Base-by-base conservation (phyloP, 352 stramenopile genomes). In the Globisporangium ultimum region DNA sequence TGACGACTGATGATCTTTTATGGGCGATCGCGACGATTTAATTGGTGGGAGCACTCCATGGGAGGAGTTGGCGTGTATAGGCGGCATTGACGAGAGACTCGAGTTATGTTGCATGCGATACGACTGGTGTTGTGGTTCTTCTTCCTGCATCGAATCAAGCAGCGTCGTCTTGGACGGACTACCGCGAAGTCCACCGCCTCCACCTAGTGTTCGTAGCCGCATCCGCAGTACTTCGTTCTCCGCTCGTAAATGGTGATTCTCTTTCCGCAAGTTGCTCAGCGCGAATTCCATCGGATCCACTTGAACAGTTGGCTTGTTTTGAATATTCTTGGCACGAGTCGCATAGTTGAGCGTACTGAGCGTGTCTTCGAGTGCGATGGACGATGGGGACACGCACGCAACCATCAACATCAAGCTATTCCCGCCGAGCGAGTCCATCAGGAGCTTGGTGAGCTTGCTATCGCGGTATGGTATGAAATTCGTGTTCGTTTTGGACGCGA, bases 311-410 rank as follows among this genome's bases (percentile, higher is more conserved):
- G 87, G 84, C 55, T 88, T 84, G 65, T 95, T 95, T 54, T 83
- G 70, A 21, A 96, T 95, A 60, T 91, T 92, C 63, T 93, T 91
- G 21, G 85, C 87, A 9, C 82, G 75, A 8, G 78, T 91, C 2
- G 84, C 87, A 55, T 95, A 96, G 22, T 89, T 86, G n/a, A 96
- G 71, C 14, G 86, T 95, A 34, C 79, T 91, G 8, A 96, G 67
- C 13, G 86, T 90, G 59, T 95, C 87, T 24, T 93, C 81, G 5
- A 93, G 59, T 9, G 73, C 72, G 0, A 34, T 40, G 11, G 55
- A 65, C 3, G 81, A 88, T 2, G 86, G 86, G 2, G 79, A 92
- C 10, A 95, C 74, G 48, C 86, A 95, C 1, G 86, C 85, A 55
- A 95, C 76, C 87, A 95, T 95, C 24, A 94, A 70, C 20, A 83